A percentile compares a stretch with the other conserved stretches of the same genome.
Evolutionary conservation across 2,329 filamentous ascomycete genomes (phyloP).

Genomic region (Phyllachora maydis): DNA sequence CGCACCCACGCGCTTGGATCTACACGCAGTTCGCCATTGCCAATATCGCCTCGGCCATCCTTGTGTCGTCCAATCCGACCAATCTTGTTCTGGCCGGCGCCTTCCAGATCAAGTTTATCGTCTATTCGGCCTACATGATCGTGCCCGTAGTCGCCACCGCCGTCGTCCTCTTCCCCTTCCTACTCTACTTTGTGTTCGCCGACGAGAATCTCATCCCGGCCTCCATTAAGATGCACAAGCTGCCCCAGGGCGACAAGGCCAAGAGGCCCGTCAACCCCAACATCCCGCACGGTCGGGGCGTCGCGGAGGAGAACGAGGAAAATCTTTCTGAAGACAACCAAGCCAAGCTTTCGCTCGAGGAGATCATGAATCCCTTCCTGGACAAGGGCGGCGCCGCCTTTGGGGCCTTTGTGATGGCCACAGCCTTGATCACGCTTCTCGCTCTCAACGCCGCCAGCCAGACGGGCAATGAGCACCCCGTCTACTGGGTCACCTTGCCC

Average conservation of each 20-base stretch:
- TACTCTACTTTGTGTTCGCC: conserved; percentile 49
- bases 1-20: conserved; percentile 53
- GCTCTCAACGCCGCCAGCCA: conserved; percentile 41
- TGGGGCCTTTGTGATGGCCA: conserved; percentile 44
- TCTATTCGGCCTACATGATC: conserved; percentile 61
- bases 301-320: conserved; percentile 27
- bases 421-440: conserved; percentile 43
- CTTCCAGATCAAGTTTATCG: conserved; percentile 50
- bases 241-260: conserved; percentile 32
- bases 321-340: conserved; percentile 22
- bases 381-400: conserved; percentile 46
- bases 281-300: conserved; percentile 42
- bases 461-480: conserved; percentile 26
- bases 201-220: conserved; percentile 41
- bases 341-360: conserved; percentile 40
- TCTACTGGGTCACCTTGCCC: conserved; percentile 50
- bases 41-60: conserved; percentile 54
- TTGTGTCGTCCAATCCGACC: conserved; percentile 62
- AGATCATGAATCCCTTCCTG: conserved; percentile 57
- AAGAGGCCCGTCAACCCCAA: conserved; percentile 49
- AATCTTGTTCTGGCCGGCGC: conserved; percentile 57
- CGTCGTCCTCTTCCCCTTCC: conserved; percentile 45
- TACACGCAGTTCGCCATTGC: conserved; percentile 50
- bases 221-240: conserved; percentile 46
- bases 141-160: conserved; percentile 50